These are phyloP conservation scores for Penicillium antarcticum DNA, from an alignment of 495 filamentous ascomycete species.

Conservation along the genomic window DNA sequence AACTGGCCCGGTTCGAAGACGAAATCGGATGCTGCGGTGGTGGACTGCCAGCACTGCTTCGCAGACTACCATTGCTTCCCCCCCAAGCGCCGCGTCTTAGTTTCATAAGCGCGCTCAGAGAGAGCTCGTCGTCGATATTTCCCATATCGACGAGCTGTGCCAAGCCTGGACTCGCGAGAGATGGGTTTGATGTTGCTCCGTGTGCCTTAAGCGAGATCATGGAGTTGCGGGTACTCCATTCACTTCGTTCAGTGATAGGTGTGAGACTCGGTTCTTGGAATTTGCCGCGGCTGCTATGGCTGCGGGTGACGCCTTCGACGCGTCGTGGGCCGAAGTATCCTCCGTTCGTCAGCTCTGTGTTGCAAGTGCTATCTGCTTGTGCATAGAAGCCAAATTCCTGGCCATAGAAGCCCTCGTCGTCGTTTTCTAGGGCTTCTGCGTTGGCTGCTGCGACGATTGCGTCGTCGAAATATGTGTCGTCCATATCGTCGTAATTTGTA, in stretches of 20 bases:
- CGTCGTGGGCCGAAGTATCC: conserved; percentile 85
- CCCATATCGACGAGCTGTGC: conserved; percentile 71
- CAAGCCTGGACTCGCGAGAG: conserved; percentile 56
- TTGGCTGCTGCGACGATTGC: conserved; percentile 93
- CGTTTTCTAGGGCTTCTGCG: conserved; percentile 86
- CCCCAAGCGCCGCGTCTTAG: conserved; percentile 75
- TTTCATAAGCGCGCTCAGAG: conserved; percentile 66
- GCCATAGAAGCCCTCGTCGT: conserved; percentile 90
- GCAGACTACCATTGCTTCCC: conserved; percentile 70
- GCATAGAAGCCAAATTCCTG: conserved; percentile 98
- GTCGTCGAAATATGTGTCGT: conserved; percentile 73
- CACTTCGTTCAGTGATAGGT: conserved; percentile 92
- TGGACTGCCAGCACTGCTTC: conserved; percentile 62
- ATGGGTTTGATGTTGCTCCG: conserved; percentile 38
- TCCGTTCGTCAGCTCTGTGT: conserved; percentile 63
- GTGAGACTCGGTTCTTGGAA: conserved; percentile 87
- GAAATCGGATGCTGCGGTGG: conserved; percentile 32
- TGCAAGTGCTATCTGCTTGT: conserved; percentile 46
- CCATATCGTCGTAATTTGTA: conserved; percentile 51
- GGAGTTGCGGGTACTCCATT: conserved; percentile 92
- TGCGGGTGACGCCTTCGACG: conserved; percentile 59
- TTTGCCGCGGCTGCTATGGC: conserved; percentile 64
- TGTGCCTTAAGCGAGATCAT: conserved; percentile 70
- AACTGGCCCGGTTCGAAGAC: conserved; percentile 35
- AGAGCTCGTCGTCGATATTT: conserved; percentile 66